A percentile compares a stretch with the other conserved stretches of the same genome.
These are phyloP conservation scores for Pyrenochaeta sp. DNA, from an alignment of 2,329 filamentous ascomycete species.

Conservation along the genomic window DNA sequence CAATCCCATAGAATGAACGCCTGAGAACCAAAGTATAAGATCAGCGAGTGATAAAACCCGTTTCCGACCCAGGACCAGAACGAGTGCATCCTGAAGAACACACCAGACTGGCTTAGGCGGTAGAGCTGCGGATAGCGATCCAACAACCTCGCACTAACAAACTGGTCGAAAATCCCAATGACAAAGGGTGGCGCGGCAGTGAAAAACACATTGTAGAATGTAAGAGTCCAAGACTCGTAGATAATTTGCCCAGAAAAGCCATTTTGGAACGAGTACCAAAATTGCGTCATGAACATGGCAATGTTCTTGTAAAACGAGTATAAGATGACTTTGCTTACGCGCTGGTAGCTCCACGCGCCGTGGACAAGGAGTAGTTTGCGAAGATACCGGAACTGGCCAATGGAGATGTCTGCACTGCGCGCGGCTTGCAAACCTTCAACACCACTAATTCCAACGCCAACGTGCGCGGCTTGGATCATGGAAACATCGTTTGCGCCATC, in stretches of 20 bases:
- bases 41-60: slow-evolving; percentile 92
- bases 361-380: slow-evolving; percentile 94
- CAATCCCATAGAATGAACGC: slow-evolving; percentile 85
- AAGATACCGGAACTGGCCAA: slow-evolving; percentile 94
- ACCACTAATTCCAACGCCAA: slow-evolving; percentile 96
- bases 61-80: slow-evolving; percentile 94
- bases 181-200: slow-evolving; percentile 92
- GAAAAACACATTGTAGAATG: slow-evolving; percentile 99
- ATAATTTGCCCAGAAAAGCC: slow-evolving; percentile 97
- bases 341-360: slow-evolving; percentile 96
- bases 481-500: slow-evolving; percentile 99
- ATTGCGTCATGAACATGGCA: slow-evolving; percentile 97
- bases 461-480: slow-evolving; percentile 99
- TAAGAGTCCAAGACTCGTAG: slow-evolving; percentile 99
- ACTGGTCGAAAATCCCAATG: slow-evolving; percentile 96
- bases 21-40: slow-evolving; percentile 87
- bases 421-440: slow-evolving; percentile 97
- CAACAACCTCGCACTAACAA: slow-evolving; percentile 90
- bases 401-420: slow-evolving; percentile 92
- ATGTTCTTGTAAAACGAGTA: slow-evolving; percentile 99
- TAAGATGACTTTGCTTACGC: slow-evolving; percentile 94
- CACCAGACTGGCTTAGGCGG: slow-evolving; percentile 87
- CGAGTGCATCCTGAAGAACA: slow-evolving; percentile 91
- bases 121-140: slow-evolving; percentile 98
- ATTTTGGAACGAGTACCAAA: slow-evolving; percentile 98